Percentiles rank a stretch among this genome's conserved stretches.
Conservation (phyloP, 768 basidiomycete species). For the Naganishia onofrii region DNA sequence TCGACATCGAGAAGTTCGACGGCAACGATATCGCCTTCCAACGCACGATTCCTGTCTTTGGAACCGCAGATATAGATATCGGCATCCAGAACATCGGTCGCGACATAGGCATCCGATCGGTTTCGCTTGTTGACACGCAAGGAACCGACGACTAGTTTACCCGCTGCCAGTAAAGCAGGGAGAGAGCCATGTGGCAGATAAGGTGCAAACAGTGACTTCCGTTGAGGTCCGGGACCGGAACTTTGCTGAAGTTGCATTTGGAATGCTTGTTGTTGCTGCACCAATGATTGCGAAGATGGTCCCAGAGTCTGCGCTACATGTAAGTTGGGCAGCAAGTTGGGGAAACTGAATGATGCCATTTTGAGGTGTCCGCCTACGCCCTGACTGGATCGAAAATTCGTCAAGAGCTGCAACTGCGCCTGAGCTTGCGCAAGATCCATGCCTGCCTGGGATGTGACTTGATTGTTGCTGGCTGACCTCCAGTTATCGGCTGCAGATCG, state of each 20-base stretch:
- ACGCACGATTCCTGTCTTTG: conserved; percentile 94
- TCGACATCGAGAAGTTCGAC: conserved; percentile 97
- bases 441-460: conserved; percentile 19
- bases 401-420: conserved; percentile 90
- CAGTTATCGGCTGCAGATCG: conserved; percentile 35
- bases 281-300: conserved; percentile 67
- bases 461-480: conserved; percentile 24
- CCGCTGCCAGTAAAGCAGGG: conserved; percentile 90
- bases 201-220: conserved; percentile 97
- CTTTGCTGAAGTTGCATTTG: conserved; percentile 90
- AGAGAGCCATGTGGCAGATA: conserved; percentile 97
- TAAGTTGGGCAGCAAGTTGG: conserved; percentile 96
- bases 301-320: conserved; percentile 96
- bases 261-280: conserved; percentile 93
- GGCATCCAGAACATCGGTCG: conserved; percentile 94
- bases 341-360: conserved; percentile 96
- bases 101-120: conserved; percentile 95
- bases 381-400: conserved; percentile 92
- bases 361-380: conserved; percentile 75
- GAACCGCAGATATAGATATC: conserved; percentile 99
- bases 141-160: conserved; percentile 95
- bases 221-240: conserved; percentile 76
- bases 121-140: conserved; percentile 97
- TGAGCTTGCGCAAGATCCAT: conserved; percentile 92
- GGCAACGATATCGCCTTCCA: conserved; percentile 95